A percentile compares a stretch with the other conserved stretches of the same genome.
phyloP scores from a whole-genome alignment of 768 basidiomycete genomes.

The Suillus sp. region DNA sequence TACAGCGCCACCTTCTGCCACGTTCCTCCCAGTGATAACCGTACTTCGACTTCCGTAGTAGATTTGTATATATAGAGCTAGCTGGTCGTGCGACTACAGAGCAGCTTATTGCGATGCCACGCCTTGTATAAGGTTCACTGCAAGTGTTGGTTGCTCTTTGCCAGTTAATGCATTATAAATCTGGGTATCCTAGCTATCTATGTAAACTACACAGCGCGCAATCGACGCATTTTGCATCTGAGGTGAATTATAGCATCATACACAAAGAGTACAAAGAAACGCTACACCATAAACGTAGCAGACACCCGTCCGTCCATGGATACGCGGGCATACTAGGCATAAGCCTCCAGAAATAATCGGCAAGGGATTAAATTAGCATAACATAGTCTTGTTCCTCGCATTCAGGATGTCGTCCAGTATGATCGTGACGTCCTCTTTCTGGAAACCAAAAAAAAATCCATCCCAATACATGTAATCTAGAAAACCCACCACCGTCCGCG shows the following conservation, averaged over 20 bases:
- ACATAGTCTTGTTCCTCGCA: constrained; percentile 9
- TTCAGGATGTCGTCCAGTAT: constrained; percentile 3
- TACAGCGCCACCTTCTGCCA: not conserved
- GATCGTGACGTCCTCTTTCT: not conserved
- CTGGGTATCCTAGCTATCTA: not conserved
- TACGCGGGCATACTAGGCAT: constrained; percentile 5
- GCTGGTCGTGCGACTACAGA: not conserved
- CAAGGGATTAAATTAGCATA: constrained; percentile 7
- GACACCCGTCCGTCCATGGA: constrained; percentile 5
- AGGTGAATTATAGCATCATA: constrained; percentile 6
- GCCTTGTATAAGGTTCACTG: not conserved
- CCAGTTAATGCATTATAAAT: constrained; percentile 4
- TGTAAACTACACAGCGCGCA: not conserved
- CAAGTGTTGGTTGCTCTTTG: not conserved
- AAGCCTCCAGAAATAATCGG: constrained; percentile 9
- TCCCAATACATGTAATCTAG: constrained; percentile 10
- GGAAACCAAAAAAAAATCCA: not conserved
- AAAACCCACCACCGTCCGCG: constrained; percentile 37
- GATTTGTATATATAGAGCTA: not conserved
- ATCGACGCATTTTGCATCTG: not conserved
- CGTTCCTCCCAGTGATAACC: not conserved
- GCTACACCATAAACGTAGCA: constrained; percentile 8
- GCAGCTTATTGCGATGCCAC: not conserved
- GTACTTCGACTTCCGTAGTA: not conserved
- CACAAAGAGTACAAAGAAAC: not conserved